These are phyloP conservation scores for Oryza meridionalis DNA, from an alignment of 176 grass and related monocot species.

Conservation along the genomic window DNA sequence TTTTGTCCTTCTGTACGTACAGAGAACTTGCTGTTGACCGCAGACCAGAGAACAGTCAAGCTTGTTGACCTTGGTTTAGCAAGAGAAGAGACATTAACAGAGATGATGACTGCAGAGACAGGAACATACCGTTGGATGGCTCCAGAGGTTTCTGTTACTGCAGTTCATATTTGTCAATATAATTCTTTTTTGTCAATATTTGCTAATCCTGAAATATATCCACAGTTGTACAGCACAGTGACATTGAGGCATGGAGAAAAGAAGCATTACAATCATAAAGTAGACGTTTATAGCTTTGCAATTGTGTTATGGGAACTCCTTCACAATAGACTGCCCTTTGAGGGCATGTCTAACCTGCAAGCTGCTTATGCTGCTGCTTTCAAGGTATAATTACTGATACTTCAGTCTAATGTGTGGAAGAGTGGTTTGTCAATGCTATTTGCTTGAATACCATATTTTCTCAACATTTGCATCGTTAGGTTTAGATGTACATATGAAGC, in stretches of 20 bases:
- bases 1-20: constrained; percentile 27
- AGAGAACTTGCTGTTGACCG: constrained; percentile 90
- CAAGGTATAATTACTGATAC: constrained; percentile 67
- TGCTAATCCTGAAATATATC: constrained; percentile 30
- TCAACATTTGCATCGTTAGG: not conserved
- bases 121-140: constrained; percentile 99
- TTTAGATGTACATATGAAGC: not conserved
- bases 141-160: constrained; percentile 69
- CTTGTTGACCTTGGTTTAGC: constrained; percentile 99
- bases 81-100: constrained; percentile 96
- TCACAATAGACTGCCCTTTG: constrained; percentile 88
- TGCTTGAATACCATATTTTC: not conserved
- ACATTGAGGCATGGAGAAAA: constrained; percentile 98
- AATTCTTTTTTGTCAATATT: constrained; percentile 26
- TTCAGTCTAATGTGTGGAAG: not conserved
- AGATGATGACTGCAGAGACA: constrained; percentile 99
- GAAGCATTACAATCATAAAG: constrained; percentile 99
- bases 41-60: constrained; percentile 91
- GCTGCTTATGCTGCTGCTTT: constrained; percentile 98
- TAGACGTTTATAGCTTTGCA: constrained; percentile 97
- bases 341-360: constrained; percentile 99
- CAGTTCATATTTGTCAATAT: constrained; percentile 21
- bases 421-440: not conserved
- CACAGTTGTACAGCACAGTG: constrained; percentile 94
- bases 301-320: constrained; percentile 98